phyloP scores from a whole-genome alignment of 176 grass and related monocot species.

The Musa schizocarpa region DNA sequence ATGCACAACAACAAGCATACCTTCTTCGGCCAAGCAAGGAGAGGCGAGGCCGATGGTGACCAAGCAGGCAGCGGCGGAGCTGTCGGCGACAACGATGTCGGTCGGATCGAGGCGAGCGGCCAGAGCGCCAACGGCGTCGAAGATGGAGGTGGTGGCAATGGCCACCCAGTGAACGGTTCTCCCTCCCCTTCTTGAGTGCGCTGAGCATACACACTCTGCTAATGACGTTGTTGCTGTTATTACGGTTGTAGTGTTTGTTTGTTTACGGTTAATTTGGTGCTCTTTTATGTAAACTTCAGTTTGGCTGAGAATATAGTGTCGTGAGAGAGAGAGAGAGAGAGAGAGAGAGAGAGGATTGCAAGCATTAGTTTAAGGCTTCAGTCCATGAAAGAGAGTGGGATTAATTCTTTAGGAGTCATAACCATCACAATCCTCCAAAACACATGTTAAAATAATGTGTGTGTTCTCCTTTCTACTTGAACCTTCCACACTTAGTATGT shows the following conservation, averaged over 20 bases:
- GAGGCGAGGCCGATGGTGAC: slow-evolving; percentile 16
- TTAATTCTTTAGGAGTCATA: neutral
- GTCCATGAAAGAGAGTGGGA: neutral
- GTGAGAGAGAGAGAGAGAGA: too few relatives aligned
- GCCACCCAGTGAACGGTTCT: slow-evolving; percentile 28
- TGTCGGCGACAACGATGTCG: neutral
- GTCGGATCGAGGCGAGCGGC: neutral
- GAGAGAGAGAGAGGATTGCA: too few relatives aligned
- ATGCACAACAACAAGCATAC: slow-evolving; percentile 99
- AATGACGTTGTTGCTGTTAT: neutral
- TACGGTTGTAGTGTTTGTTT: neutral
- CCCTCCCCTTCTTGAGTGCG: slow-evolving; percentile 22
- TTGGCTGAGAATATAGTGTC: too few relatives aligned
- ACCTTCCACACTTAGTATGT: neutral
- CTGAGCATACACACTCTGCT: neutral
- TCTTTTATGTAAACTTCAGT: neutral
- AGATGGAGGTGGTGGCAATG: slow-evolving; percentile 5
- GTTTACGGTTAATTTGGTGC: neutral
- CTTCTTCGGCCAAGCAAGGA: slow-evolving; percentile 46
- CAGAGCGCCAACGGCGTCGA: neutral
- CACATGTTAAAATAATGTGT: neutral
- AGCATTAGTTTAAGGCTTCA: too few relatives aligned
- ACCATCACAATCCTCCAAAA: neutral
- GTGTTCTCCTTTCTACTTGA: neutral
- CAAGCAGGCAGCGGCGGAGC: neutral